Evolutionary conservation across 352 stramenopile genomes (phyloP).

Genomic region (Phytopythium vexans): DNA sequence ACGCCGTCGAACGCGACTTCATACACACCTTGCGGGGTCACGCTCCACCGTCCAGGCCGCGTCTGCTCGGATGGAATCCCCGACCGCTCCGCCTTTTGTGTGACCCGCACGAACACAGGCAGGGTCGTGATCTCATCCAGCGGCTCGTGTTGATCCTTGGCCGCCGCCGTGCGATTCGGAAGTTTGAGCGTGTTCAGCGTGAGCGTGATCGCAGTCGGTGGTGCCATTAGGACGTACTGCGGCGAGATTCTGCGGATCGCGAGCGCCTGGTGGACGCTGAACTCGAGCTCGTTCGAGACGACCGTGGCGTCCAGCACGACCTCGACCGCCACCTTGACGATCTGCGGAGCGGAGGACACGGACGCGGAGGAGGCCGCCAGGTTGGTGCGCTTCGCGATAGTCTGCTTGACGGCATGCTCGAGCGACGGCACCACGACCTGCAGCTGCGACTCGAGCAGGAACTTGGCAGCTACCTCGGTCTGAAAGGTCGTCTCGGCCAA

Average conservation of each 20-base stretch:
- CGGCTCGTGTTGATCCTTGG: not conserved
- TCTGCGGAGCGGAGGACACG: constrained; percentile 37
- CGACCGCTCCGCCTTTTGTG: constrained; percentile 48
- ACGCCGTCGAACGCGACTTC: constrained; percentile 60
- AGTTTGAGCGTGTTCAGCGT: constrained; percentile 65
- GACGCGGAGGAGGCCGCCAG: constrained; percentile 40
- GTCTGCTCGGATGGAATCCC: constrained; percentile 49
- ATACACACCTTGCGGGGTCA: constrained; percentile 51
- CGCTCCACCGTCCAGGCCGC: constrained; percentile 40
- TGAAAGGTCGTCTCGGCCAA: constrained; percentile 10
- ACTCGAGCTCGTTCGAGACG: constrained; percentile 47
- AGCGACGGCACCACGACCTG: constrained; percentile 56
- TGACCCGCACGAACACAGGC: constrained; percentile 54
- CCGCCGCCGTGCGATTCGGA: constrained; percentile 8
- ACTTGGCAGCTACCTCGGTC: constrained; percentile 39
- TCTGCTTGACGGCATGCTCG: constrained; percentile 23
- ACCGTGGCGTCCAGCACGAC: constrained; percentile 48
- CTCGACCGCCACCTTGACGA: constrained; percentile 49
- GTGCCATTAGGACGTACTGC: constrained; percentile 56
- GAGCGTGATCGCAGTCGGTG: constrained; percentile 27
- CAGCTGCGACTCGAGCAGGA: constrained; percentile 57
- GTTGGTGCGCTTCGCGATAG: constrained; percentile 35
- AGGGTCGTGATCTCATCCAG: constrained; percentile 42
- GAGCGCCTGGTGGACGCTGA: constrained; percentile 51
- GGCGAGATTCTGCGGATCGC: constrained; percentile 44